These are phyloP conservation scores for Leishmania gerbilli DNA, from an alignment of 208 protist genomes.

Conservation along the genomic window DNA sequence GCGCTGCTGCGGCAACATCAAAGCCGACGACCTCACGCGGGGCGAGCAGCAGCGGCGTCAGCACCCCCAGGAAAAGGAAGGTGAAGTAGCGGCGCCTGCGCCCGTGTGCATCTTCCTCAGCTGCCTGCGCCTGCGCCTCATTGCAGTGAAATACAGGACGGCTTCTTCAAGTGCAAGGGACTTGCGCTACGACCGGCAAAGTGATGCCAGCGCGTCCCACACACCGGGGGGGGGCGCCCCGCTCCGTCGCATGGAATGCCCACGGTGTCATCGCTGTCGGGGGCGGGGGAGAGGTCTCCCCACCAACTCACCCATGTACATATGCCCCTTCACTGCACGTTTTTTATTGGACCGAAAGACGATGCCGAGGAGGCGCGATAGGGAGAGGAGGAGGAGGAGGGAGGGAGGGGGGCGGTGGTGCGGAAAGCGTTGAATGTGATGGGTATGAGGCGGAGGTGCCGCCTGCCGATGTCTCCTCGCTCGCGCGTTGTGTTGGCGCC, in stretches of 20 bases:
- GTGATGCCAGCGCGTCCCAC: not conserved
- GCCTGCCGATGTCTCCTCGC: not conserved
- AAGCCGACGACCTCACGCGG: not conserved
- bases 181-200: not conserved
- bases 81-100: not conserved
- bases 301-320: not conserved
- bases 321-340: not conserved
- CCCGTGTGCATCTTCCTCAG: not conserved
- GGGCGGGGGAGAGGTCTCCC: not conserved
- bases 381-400: not conserved
- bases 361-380: not conserved
- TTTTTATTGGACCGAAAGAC: not conserved
- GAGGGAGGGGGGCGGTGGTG: not conserved
- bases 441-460: not conserved
- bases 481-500: not conserved
- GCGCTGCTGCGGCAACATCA: not conserved
- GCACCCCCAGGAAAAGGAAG: conserved; percentile 4
- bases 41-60: not conserved
- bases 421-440: not conserved
- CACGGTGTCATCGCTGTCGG: not conserved
- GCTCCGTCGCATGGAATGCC: no score
- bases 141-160: not conserved
- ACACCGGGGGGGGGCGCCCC: not conserved
- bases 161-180: not conserved
- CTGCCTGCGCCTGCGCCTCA: not conserved